Base-by-base conservation (phyloP, 345 rosid species). In the Eucalyptus sideroxylon region DNA sequence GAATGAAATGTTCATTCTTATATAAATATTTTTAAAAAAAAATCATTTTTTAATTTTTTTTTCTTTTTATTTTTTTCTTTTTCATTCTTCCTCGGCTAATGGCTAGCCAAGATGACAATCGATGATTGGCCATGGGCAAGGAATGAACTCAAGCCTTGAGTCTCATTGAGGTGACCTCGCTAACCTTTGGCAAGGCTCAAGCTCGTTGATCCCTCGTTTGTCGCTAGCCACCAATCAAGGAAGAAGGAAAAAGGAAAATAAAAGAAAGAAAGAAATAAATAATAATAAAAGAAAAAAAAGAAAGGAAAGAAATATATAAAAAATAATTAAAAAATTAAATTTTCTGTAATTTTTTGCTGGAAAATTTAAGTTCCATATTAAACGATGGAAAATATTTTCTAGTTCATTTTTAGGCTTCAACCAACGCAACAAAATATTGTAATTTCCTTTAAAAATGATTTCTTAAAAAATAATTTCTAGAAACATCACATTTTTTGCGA, bases 301-400 rank as follows among this genome's bases (percentile, higher is more conserved):
- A 8, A 50, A 50, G 0, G 11, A 55, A 56, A 24, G 13, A 56
- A 56, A 56, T 1, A 56, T 2, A 8, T 2, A 9, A 55, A 17
- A 0, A 56, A 56, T 23, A 21, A 4, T 55, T 55, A n/a, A 0
- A 56, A 56, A 23, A 9, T 56, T 9, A 21, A 56, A 0, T 23
- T 56, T 56, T 24, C 0, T 24, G 30, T 0, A 0, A 56, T 4
- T 9, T 24, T 0, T 56, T 56, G 9, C 14, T 1, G 62, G 62
- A 24, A 56, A 56, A 56, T 56, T 24, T 56, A 56, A 56, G 24
- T 56, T 24, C 1, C 62, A 1, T 56, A 56, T 56, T 10, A 56
- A 56, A 56, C 2, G 3, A 10, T 9, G 1, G 14, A 56, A 56
- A 24, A 56, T 24, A 56, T 10, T 56, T 23, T 56, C 6, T 24